Evolutionary conservation across 371 early-diverging fungal species (phyloP).

Genomic region (Circinella minor): DNA sequence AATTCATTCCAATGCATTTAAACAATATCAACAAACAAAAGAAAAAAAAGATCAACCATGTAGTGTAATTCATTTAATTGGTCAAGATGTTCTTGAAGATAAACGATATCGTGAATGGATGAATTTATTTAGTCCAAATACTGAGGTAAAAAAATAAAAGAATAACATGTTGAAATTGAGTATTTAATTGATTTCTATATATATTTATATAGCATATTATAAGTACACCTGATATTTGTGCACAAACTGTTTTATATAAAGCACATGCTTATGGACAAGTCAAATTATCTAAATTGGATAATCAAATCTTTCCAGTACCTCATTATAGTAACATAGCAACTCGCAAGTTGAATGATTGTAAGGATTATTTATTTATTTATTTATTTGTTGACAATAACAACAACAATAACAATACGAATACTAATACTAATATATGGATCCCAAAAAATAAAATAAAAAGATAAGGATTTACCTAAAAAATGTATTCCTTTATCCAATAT

Average conservation of each 20-base stretch:
- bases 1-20: constrained; percentile 51
- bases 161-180: neutral
- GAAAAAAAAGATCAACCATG: constrained; percentile 25
- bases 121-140: constrained; percentile 63
- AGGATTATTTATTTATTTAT: neutral
- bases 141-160: constrained; percentile 50
- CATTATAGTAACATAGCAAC: constrained; percentile 55
- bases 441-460: constrained; percentile 6
- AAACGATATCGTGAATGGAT: constrained; percentile 80
- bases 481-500: constrained; percentile 32
- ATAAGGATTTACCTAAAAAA: constrained; percentile 29
- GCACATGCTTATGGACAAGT: constrained; percentile 60
- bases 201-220: constrained; percentile 66
- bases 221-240: constrained; percentile 56
- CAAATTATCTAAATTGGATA: constrained; percentile 63
- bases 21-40: constrained; percentile 34
- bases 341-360: constrained; percentile 23
- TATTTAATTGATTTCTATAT: neutral
- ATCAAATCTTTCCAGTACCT: constrained; percentile 69
- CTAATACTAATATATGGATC: too few relatives aligned
- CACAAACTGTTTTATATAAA: constrained; percentile 64
- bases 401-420: neutral
- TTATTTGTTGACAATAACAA: too few relatives aligned
- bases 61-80: constrained; percentile 75
- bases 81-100: constrained; percentile 69